Evolutionary conservation across 345 rosid genomes (phyloP).

Genomic region (Dovyalis caffra): DNA sequence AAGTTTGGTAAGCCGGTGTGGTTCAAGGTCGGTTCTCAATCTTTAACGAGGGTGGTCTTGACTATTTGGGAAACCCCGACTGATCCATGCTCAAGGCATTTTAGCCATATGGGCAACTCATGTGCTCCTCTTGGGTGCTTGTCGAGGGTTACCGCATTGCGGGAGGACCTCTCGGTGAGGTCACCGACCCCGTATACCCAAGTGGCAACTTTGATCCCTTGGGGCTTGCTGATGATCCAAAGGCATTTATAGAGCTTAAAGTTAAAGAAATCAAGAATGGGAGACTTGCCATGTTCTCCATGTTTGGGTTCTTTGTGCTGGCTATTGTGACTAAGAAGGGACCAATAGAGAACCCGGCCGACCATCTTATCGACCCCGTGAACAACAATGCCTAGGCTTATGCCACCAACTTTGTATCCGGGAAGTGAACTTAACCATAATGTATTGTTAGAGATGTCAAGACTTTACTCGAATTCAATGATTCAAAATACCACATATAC

Average conservation of each 20-base stretch:
- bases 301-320: slow-evolving; percentile 55
- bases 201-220: slow-evolving; percentile 55
- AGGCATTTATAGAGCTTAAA: slow-evolving; percentile 45
- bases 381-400: slow-evolving; percentile 52
- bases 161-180: slow-evolving; percentile 50
- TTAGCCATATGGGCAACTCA: slow-evolving; percentile 47
- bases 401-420: slow-evolving; percentile 56
- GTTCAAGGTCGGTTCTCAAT: slow-evolving; percentile 52
- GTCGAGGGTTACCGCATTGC: slow-evolving; percentile 53
- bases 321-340: slow-evolving; percentile 53
- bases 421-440: slow-evolving; percentile 30
- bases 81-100: slow-evolving; percentile 51
- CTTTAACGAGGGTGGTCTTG: slow-evolving; percentile 44
- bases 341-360: slow-evolving; percentile 41
- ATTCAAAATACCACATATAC: too few relatives aligned
- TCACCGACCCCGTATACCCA: slow-evolving; percentile 42
- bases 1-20: slow-evolving; percentile 51
- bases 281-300: slow-evolving; percentile 47
- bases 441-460: too few relatives aligned
- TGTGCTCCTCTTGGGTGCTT: slow-evolving; percentile 44
- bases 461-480: too few relatives aligned
- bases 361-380: slow-evolving; percentile 45
- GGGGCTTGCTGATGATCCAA: slow-evolving; percentile 49
- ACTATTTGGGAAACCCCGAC: slow-evolving; percentile 34
- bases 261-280: slow-evolving; percentile 51